Base-by-base conservation (phyloP, 2,329 filamentous ascomycete species). In the Thielaviopsis populi region DNA sequence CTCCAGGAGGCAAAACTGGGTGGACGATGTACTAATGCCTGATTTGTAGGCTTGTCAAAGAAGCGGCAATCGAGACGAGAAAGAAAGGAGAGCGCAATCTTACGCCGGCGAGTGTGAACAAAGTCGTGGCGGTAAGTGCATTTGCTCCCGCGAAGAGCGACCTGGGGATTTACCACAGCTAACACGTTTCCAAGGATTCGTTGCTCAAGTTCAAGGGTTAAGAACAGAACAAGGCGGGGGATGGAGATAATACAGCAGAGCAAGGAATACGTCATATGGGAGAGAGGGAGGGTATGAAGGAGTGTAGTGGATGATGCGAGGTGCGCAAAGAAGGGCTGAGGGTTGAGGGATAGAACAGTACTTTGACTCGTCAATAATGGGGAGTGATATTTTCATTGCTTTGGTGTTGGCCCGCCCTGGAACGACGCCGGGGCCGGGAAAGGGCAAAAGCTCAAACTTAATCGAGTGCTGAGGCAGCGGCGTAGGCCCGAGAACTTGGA, bases 41-140 rank as follows among this genome's bases (percentile, higher is more conserved):
- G 17, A 27, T 5, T 11, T 17, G 59, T 69, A 91, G 88, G 53
- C 77, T 95, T 62, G 81, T 95, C 73, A 89, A 87, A 68, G 89
- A 94, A 75, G 87, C 89, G 0, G 80, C 82, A 1, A 92, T 92
- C 67, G 82, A 85, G 69, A 84, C 87, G 60, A 90, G 88, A 70
- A 83, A 86, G 71, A 78, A 82, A 13, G 87, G 88, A 24, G 89
- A 94, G 71, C 83, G 83, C 69, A 82, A 82, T 3, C 78, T 95
- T 65, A 87, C 86, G n/a, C 85, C 87, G 1, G 84, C 84, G 70
- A 88, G 86, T 67, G 82, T 95, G 59, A 84, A 84, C 72, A 91
- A 87, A 72, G 88, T 88, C 58, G 88, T 88, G 1, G 83, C 86
- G 73, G 87, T 90, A 76, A 66, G 83, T 74, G 66, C 8, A 27